phyloP scores from a whole-genome alignment of 495 filamentous ascomycete species.

The Platismatia glauca region DNA sequence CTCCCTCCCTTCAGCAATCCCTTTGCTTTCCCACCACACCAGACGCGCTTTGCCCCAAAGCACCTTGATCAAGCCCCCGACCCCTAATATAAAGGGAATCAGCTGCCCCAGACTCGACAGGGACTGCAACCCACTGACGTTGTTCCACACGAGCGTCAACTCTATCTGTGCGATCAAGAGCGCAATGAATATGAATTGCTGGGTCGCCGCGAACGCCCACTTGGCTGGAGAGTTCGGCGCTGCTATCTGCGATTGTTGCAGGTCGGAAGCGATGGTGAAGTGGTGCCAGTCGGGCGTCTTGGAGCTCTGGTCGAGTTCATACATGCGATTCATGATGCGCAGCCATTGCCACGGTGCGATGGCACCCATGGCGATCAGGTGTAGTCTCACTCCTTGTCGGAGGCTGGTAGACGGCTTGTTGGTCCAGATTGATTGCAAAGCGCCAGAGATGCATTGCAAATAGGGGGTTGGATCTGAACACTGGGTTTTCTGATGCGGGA shows the following conservation, averaged over 20 bases:
- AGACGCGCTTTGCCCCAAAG: conserved; percentile 16
- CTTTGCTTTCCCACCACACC: conserved; percentile 4
- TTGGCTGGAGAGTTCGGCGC: not conserved
- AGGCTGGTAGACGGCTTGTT: not conserved
- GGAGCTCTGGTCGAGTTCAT: not conserved
- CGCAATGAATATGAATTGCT: conserved; percentile 3
- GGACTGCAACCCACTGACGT: conserved; percentile 19
- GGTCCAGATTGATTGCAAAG: not conserved
- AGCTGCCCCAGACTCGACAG: conserved; percentile 26
- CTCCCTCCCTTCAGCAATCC: not conserved
- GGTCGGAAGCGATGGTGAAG: conserved; percentile 12
- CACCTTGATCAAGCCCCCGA: conserved; percentile 23
- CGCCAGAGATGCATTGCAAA: not conserved
- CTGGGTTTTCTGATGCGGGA: not conserved
- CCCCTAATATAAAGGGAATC: conserved; percentile 27
- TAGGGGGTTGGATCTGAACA: conserved; percentile 11
- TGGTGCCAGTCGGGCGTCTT: conserved; percentile 5
- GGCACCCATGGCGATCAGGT: not conserved
- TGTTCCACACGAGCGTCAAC: conserved; percentile 26
- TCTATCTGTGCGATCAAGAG: conserved; percentile 26
- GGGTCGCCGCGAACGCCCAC: conserved; percentile 10
- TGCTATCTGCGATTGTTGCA: conserved; percentile 4
- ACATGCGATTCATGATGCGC: conserved; percentile 8
- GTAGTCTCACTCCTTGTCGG: not conserved
- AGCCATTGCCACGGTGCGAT: not conserved